Conservation (phyloP, 1,284 basidiomycete species). For the Cystobasidiaceae sp. region DNA sequence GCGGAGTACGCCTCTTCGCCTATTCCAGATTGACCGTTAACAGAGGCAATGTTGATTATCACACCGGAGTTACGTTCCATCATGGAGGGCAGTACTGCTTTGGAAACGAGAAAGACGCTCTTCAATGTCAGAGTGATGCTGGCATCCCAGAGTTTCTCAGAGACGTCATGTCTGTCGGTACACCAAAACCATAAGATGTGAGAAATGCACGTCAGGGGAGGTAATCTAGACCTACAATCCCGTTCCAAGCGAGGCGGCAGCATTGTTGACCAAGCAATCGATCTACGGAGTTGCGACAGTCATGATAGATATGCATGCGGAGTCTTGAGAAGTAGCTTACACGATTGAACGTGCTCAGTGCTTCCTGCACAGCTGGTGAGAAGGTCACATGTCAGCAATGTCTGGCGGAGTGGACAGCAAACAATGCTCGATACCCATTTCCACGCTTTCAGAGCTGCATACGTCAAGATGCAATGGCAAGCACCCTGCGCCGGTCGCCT, state of each 20-base stretch:
- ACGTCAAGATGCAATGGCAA: conserved; percentile 10
- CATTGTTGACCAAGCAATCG: conserved; percentile 28
- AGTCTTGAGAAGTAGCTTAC: neutral
- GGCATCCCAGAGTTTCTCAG: conserved; percentile 20
- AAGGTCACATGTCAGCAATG: too few species aligned
- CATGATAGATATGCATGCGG: too few species aligned
- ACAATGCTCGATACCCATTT: neutral
- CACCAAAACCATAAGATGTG: neutral
- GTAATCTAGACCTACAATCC: neutral
- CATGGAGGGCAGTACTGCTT: conserved; percentile 21
- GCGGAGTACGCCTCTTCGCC: conserved; percentile 29
- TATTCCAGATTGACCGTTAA: conserved; percentile 27
- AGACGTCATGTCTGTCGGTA: neutral
- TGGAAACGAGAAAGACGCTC: conserved; percentile 20
- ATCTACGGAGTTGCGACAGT: too few species aligned
- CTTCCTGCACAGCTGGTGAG: too few species aligned
- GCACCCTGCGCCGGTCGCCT: neutral
- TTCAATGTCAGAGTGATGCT: conserved; percentile 20
- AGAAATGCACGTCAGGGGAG: neutral
- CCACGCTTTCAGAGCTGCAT: conserved; percentile 11
- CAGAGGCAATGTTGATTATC: conserved; percentile 19
- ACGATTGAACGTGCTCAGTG: too few species aligned
- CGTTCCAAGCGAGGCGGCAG: conserved; percentile 14
- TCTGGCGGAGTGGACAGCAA: too few species aligned
- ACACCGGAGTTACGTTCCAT: neutral